These are phyloP conservation scores for Paratinospora sagittata DNA, from an alignment of 164 flowering plant genomes.

Conservation along the genomic window DNA sequence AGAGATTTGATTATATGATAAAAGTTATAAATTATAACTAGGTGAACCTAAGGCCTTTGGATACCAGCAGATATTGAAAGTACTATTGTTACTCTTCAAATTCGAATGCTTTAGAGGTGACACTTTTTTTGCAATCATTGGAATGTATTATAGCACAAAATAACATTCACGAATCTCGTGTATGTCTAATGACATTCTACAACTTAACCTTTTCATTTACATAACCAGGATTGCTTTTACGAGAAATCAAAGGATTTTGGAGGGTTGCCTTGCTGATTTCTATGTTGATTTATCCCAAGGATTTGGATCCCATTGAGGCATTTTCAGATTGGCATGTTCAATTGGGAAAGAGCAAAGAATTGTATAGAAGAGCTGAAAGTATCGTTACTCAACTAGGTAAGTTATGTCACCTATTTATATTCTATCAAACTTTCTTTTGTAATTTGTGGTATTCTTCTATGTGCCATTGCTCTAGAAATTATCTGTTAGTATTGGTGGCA, in stretches of 20 bases:
- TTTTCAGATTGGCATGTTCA: constrained; percentile 17
- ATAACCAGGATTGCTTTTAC: constrained; percentile 59
- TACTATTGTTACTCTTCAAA: neutral
- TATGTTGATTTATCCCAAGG: constrained; percentile 40
- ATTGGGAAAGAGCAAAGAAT: constrained; percentile 37
- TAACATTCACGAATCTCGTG: neutral
- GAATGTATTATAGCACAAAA: neutral
- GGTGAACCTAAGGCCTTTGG: neutral
- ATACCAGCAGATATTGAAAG: neutral
- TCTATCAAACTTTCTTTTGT: neutral
- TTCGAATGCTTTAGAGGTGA: neutral
- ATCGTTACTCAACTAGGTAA: constrained; percentile 53
- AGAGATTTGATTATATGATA: neutral
- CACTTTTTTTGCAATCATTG: neutral
- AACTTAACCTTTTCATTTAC: constrained; percentile 4
- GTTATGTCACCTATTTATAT: constrained; percentile 2
- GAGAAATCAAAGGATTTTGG: constrained; percentile 85
- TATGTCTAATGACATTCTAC: neutral
- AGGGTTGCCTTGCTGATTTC: constrained; percentile 63
- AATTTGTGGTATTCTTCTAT: too few species aligned
- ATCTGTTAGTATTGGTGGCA: too few species aligned
- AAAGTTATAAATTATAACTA: too few species aligned
- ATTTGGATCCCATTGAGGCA: constrained; percentile 19
- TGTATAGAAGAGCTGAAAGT: constrained; percentile 41
- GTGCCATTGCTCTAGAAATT: too few species aligned